A percentile compares a stretch with the other conserved stretches of the same genome.
Conservation (phyloP, 2,329 filamentous ascomycete species). For the Trichoderma endophyticum region DNA sequence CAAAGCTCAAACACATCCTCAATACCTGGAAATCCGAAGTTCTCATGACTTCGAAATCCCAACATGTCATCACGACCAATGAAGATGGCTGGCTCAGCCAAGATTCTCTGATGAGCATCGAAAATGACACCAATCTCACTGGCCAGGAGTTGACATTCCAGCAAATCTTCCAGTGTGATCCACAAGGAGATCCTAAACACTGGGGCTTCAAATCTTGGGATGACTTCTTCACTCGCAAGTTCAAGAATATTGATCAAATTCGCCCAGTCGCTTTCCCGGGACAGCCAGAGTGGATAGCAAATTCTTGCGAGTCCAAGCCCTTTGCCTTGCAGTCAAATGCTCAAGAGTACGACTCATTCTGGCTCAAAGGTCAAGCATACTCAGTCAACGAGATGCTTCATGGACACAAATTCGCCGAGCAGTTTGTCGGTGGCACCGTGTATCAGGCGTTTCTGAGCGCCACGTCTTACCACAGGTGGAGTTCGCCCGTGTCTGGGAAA, state of each 20-base stretch:
- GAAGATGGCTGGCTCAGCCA: constrained; percentile 23
- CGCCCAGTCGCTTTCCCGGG: constrained; percentile 53
- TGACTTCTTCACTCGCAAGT: constrained; percentile 57
- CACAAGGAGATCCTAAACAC: constrained; percentile 6
- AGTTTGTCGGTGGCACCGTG: constrained; percentile 59
- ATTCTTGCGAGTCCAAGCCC: constrained; percentile 58
- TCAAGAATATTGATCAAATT: constrained; percentile 37
- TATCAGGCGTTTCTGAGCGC: constrained; percentile 66
- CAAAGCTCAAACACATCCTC: constrained; percentile 49
- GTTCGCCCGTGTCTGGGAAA: constrained; percentile 58
- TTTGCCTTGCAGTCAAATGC: constrained; percentile 47
- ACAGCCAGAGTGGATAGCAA: constrained; percentile 40
- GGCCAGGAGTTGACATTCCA: constrained; percentile 18
- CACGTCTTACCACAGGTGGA: constrained; percentile 66
- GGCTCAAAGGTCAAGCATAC: constrained; percentile 64
- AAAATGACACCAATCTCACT: constrained; percentile 22
- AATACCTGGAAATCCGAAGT: constrained; percentile 38
- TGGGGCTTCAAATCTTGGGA: constrained; percentile 62
- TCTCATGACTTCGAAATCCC: constrained; percentile 27
- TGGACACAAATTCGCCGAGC: constrained; percentile 42
- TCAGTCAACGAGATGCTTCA: constrained; percentile 58
- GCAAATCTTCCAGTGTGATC: constrained; percentile 25
- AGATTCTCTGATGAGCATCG: constrained; percentile 20
- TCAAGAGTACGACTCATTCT: constrained; percentile 56
- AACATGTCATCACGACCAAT: constrained; percentile 15